phyloP scores from a whole-genome alignment of 2,329 filamentous ascomycete species.

The Lasiodiplodia theobromae region DNA sequence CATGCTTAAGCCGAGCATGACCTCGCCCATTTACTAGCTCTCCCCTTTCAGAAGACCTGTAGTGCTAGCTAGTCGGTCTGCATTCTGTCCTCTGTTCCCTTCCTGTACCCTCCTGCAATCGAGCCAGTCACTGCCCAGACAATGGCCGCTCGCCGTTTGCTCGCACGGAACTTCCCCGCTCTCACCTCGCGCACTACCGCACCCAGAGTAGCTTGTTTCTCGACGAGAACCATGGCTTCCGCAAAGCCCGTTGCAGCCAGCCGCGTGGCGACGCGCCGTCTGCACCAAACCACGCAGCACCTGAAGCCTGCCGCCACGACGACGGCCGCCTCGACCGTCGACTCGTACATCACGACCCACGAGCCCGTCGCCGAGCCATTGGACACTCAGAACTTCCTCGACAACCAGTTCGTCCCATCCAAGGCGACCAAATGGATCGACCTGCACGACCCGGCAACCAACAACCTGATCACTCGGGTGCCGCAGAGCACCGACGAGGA shows the following conservation, averaged over 20 bases:
- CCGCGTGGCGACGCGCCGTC: conserved; percentile 48
- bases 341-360: conserved; percentile 73
- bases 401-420: conserved; percentile 79
- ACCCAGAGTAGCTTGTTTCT: conserved; percentile 45
- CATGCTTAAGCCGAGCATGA: conserved; percentile 24
- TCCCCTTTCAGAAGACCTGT: background rate
- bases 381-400: conserved; percentile 81
- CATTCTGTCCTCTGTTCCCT: background rate
- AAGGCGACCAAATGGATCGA: conserved; percentile 76
- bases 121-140: conserved; percentile 1
- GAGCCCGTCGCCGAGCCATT: conserved; percentile 71
- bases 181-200: conserved; percentile 47
- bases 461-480: conserved; percentile 83
- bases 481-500: conserved; percentile 82
- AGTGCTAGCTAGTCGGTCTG: background rate
- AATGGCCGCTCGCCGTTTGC: conserved; percentile 56
- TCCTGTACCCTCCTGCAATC: background rate
- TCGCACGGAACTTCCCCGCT: conserved; percentile 51
- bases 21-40: background rate
- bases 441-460: conserved; percentile 82
- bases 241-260: conserved; percentile 31
- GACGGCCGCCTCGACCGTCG: conserved; percentile 56
- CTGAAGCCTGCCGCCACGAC: conserved; percentile 58
- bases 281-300: conserved; percentile 64
- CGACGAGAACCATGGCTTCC: conserved; percentile 49